Evolutionary conservation across 345 rosid genomes (phyloP), one percentile per base, ranked within the genome.

Genomic region (Geranium brycei): DNA sequence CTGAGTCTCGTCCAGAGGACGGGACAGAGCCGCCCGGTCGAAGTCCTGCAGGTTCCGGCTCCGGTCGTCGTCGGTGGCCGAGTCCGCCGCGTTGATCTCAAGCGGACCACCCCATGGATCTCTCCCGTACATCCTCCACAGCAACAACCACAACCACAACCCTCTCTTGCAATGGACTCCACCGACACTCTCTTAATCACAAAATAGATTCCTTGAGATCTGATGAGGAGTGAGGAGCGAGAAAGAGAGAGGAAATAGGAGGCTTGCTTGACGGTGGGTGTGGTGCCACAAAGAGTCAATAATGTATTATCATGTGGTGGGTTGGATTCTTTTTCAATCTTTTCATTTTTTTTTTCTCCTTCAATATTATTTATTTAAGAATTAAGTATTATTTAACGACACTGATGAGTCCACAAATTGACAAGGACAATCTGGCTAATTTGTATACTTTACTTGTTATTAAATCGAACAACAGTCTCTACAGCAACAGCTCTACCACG

Each of bases 101-200:
- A 93, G 78, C 0, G 99, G 91, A 3, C 97, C 99, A 0, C 99
- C 95, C 99, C 99, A 93, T 4, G 96, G 97, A 80, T 93, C 99
- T 65, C 99, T 62, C 2, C 97, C 99, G 77, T 88, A 93, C 99
- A 93, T 93, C 40, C 78, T 84, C 69, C 65, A 12, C 14, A 12
- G 0, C 30, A 0, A 1, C 57, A 38, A 0, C 6, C 35, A 7
- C 38, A 38, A 19, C 0, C 17, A 53, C 59, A 13, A 7, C 62
- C 11, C 28, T 16, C 8, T 3, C n/a, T n/a, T n/a, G n/a, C n/a
- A n/a, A n/a, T n/a, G n/a, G n/a, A n/a, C n/a, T n/a, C n/a, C n/a
- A n/a, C n/a, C n/a, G n/a, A n/a, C n/a, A n/a, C n/a, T n/a, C 8
- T 10, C 6, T 5, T 38, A 10, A 5, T 5, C 6, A 38, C 2